Evolutionary conservation across 495 filamentous ascomycete species (phyloP).

Genomic region (Penicillium chermesinum): DNA sequence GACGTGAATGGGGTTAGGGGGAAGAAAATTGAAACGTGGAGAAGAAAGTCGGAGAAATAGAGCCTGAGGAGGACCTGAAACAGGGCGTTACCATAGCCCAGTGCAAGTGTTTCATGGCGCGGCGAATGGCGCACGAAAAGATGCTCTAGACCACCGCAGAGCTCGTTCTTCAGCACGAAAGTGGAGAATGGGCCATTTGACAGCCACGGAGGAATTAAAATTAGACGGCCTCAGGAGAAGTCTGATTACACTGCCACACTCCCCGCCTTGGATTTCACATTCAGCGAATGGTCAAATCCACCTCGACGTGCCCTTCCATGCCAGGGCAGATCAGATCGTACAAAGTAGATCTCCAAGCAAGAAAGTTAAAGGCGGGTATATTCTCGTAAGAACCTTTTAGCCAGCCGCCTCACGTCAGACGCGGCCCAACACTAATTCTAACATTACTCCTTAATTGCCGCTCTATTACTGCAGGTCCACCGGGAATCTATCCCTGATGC

Average conservation of each 20-base stretch:
- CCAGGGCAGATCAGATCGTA: too few relatives aligned
- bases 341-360: too few relatives aligned
- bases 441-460: neutral
- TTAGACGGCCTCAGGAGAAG: neutral
- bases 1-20: neutral
- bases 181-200: neutral
- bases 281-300: too few relatives aligned
- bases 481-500: constrained; percentile 25
- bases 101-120: constrained; percentile 4
- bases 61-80: neutral
- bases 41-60: neutral
- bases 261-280: too few relatives aligned
- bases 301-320: too few relatives aligned
- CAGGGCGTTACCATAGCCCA: neutral
- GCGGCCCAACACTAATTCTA: neutral
- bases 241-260: neutral
- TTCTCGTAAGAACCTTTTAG: too few relatives aligned
- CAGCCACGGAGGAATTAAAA: neutral
- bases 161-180: neutral
- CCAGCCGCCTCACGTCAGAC: neutral
- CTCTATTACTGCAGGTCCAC: constrained; percentile 10
- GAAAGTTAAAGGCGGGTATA: too few relatives aligned
- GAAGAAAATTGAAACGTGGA: neutral
- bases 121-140: neutral
- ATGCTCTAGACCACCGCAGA: neutral